phyloP scores from a whole-genome alignment of 345 rosid species.

The Clarkia xantiana region DNA sequence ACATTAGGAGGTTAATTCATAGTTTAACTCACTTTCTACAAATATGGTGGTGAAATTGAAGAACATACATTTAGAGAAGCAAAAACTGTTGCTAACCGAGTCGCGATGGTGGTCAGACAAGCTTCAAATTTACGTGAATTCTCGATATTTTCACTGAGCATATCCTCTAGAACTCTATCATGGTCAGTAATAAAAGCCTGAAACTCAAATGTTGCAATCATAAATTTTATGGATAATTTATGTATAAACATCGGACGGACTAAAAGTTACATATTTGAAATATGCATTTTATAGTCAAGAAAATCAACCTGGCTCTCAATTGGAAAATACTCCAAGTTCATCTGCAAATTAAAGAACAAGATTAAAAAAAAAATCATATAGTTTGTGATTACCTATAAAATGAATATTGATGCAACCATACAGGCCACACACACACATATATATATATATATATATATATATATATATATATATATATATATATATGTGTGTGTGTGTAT shows the following conservation, averaged over 20 bases:
- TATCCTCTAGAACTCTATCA: constrained; percentile 53
- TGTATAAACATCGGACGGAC: too few relatives aligned
- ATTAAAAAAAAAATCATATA: neutral
- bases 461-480: too few relatives aligned
- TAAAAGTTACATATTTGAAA: too few relatives aligned
- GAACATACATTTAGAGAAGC: constrained; percentile 68
- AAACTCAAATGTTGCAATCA: neutral
- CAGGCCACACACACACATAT: too few relatives aligned
- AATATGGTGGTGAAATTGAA: neutral
- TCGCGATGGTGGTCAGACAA: constrained; percentile 69
- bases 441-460: too few relatives aligned
- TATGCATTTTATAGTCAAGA: neutral
- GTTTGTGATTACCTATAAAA: neutral
- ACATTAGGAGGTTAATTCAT: too few relatives aligned
- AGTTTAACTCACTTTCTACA: too few relatives aligned
- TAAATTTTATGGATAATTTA: too few relatives aligned
- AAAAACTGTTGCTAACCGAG: constrained; percentile 78
- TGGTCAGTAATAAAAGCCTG: constrained; percentile 94
- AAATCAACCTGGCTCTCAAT: constrained; percentile 60
- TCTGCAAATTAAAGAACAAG: constrained; percentile 24
- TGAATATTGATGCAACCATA: neutral
- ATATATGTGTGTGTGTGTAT: too few relatives aligned
- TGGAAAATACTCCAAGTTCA: constrained; percentile 92
- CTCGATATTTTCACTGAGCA: constrained; percentile 45
- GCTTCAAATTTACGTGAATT: constrained; percentile 44